A percentile compares a stretch with the other conserved stretches of the same genome.
These are phyloP conservation scores for Candida mesenterica DNA, from an alignment of 1,139 yeast genomes.

Conservation along the genomic window DNA sequence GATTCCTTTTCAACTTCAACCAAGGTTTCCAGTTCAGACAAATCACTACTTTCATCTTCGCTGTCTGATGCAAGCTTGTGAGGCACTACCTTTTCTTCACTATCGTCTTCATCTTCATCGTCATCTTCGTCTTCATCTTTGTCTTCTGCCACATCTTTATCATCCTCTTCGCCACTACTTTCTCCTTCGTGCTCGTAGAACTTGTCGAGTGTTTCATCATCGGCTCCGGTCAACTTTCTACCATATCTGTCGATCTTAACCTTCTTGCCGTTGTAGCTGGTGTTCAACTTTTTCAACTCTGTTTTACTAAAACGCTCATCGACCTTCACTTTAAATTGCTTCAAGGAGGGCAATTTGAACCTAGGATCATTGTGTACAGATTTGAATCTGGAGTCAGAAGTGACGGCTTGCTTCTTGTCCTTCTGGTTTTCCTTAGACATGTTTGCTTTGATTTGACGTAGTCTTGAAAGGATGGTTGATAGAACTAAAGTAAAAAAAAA, in stretches of 20 bases:
- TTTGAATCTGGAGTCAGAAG: constrained; percentile 72
- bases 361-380: constrained; percentile 86
- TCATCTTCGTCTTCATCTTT: constrained; percentile 22
- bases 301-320: constrained; percentile 82
- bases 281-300: constrained; percentile 63
- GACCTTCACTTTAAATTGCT: constrained; percentile 70
- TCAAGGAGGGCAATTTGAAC: constrained; percentile 70
- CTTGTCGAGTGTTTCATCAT: constrained; percentile 52
- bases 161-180: constrained; percentile 18
- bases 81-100: constrained; percentile 20
- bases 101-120: constrained; percentile 21
- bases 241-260: constrained; percentile 86
- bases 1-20: constrained; percentile 21
- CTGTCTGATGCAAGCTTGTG: constrained; percentile 11
- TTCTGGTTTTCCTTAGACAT: constrained; percentile 25
- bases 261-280: constrained; percentile 43
- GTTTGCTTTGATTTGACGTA: background rate
- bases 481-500: constrained; percentile 1
- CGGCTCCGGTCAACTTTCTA: constrained; percentile 53
- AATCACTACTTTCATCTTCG: constrained; percentile 7
- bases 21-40: constrained; percentile 10
- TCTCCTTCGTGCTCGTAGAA: constrained; percentile 56
- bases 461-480: background rate
- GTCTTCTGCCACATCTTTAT: constrained; percentile 18
- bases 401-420: constrained; percentile 26